Evolutionary conservation across 2,329 filamentous ascomycete species (phyloP), one percentile per base, ranked within the genome.

Genomic region (Periconia macrospinosa): DNA sequence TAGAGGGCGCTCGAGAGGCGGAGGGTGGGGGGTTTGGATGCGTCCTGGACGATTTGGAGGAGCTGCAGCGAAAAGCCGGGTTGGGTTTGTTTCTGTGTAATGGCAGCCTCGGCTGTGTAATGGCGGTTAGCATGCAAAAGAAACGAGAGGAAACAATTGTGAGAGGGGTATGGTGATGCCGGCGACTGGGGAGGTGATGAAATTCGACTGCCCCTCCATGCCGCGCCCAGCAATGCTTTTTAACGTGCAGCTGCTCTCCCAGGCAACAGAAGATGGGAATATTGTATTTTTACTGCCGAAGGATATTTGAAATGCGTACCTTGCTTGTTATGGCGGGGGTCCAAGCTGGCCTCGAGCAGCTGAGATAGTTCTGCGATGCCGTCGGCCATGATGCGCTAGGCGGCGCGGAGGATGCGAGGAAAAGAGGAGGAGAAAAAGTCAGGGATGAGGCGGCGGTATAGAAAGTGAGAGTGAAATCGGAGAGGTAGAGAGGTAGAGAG

Each of bases 311-410:
- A 27, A 27, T 27, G 23, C 79, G 61, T 79, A 93, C 93, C 93
- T 87, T 95, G 89, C 76, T 91, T 92, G 76, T 93, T 91, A 75
- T 93, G 87, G 59, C 84, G 81, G 17, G 91, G 91, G 76, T 97
- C 91, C 68, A 97, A 84, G 67, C 92, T 97, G 67, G 91, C 91
- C 76, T 95, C 85, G 60, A 99, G 86, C 75, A 97, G 83, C 81
- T 91, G 86, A 59, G 91, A 89, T 74, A 97, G 78, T 61, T 78
- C 76, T 71, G 83, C 78, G 60, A 87, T 78, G 73, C 85, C 81
- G 60, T 81, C 76, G 66, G 85, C 81, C 85, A 89, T 89, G 67
- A 42, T 56, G 62, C 46, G 45, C 17, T 20, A 35, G 13, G 44
- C 49, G 54, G 42, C 55, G 50, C 45, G 45, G 17, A 40, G 50